These are phyloP conservation scores for Albatrellus ellisii DNA, from an alignment of 768 basidiomycete species.

Conservation along the genomic window DNA sequence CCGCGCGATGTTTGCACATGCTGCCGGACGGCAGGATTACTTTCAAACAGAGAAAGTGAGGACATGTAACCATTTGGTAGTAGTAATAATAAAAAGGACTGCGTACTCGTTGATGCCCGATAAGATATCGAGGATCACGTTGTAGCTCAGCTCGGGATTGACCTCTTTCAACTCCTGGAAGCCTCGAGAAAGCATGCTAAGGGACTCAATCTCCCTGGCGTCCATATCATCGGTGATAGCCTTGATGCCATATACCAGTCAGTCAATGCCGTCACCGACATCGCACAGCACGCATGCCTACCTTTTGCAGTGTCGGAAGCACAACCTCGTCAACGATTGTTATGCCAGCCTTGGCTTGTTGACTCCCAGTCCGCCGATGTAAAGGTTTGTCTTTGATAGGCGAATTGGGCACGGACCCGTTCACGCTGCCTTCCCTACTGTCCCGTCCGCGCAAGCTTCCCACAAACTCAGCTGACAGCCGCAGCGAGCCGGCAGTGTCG, in stretches of 20 bases:
- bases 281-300: constrained; percentile 40
- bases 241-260: constrained; percentile 23
- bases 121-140: constrained; percentile 78
- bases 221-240: constrained; percentile 76
- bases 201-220: constrained; percentile 75
- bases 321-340: constrained; percentile 75
- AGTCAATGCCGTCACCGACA: constrained; percentile 21
- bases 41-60: constrained; percentile 18
- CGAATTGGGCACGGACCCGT: constrained; percentile 29
- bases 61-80: constrained; percentile 4
- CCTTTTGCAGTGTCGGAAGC: constrained; percentile 64
- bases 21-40: constrained; percentile 66
- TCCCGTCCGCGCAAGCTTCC: constrained; percentile 53
- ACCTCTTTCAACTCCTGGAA: constrained; percentile 76
- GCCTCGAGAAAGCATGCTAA: constrained; percentile 82
- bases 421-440: constrained; percentile 26
- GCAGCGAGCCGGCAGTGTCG: constrained; percentile 63
- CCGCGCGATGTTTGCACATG: constrained; percentile 72
- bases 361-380: constrained; percentile 40
- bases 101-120: constrained; percentile 86
- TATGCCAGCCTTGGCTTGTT: constrained; percentile 49
- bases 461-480: constrained; percentile 70
- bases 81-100: constrained; percentile 19
- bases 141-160: constrained; percentile 80
- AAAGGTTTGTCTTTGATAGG: constrained; percentile 25